Percentiles rank a stretch among this genome's conserved stretches.
Evolutionary conservation across 805 yeast species (phyloP).

Genomic region (Blastobotrys attinorum): DNA sequence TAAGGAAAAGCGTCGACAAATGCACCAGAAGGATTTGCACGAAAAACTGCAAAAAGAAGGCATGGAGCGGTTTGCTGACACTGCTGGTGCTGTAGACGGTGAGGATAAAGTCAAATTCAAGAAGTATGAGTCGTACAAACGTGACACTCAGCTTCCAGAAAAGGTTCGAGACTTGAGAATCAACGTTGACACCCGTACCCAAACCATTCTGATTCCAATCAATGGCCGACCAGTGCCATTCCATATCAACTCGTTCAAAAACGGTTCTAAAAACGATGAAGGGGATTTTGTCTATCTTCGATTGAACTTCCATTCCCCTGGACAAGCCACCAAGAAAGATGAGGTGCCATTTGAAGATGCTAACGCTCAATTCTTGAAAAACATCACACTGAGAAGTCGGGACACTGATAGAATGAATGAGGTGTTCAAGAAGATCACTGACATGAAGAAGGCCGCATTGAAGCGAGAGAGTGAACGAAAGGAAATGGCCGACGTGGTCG

Average conservation of each 20-base stretch:
- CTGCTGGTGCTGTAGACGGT: constrained; percentile 27
- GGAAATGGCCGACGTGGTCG: constrained; percentile 88
- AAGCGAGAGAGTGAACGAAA: constrained; percentile 87
- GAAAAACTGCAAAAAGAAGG: constrained; percentile 85
- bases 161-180: constrained; percentile 76
- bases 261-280: constrained; percentile 92
- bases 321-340: constrained; percentile 57
- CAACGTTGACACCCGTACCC: constrained; percentile 80
- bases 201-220: constrained; percentile 84
- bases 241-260: constrained; percentile 88
- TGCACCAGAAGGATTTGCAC: constrained; percentile 75
- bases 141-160: constrained; percentile 86
- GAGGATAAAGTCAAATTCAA: constrained; percentile 64
- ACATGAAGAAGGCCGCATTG: constrained; percentile 82
- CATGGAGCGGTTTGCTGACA: constrained; percentile 64
- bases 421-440: constrained; percentile 81
- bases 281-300: constrained; percentile 90
- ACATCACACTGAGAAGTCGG: constrained; percentile 78
- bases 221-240: constrained; percentile 97
- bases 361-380: constrained; percentile 78
- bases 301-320: constrained; percentile 89
- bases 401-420: constrained; percentile 89
- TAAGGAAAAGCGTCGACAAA: constrained; percentile 69
- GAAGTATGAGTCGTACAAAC: constrained; percentile 85
- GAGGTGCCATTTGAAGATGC: constrained; percentile 91